Evolutionary conservation across 495 filamentous ascomycete species (phyloP), one percentile per base, ranked within the genome.

Genomic region (Hypoxylon lienhwacheense): DNA sequence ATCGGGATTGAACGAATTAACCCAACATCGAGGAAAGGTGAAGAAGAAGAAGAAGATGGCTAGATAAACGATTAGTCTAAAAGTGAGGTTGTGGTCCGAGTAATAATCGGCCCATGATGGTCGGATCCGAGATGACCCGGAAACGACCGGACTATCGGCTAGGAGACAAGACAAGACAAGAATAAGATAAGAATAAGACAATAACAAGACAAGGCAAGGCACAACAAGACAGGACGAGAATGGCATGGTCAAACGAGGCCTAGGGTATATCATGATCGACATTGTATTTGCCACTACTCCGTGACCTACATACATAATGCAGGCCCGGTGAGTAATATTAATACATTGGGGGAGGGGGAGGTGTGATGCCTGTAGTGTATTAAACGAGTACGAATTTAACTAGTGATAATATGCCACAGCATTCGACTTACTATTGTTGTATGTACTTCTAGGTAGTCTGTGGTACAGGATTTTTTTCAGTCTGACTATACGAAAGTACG

Each of bases 231-330:
- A n/a, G n/a, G 45, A 44, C 29, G 25, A 54, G 35, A 39, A 22
- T n/a, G 14, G 28, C 16, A 54, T 43, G 17, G 36, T 32, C 8
- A 31, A 17, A 42, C 29, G 41, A 45, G 50, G 46, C 45, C 47
- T 44, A 60, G 32, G 44, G 50, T 54, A 8, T 17, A 42, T 40
- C 11, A 31, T 31, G 56, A 60, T 55, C 56, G 56, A 35, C 56
- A 50, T 55, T 43, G 4, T 11, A 39, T 34, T 55, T 28, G 16
- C 33, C 39, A 46, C 32, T 47, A 33, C 34, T 53, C 33, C 15
- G 45, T 26, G n/a, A n/a, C n/a, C n/a, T n/a, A n/a, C n/a, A n/a
- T n/a, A n/a, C n/a, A n/a, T n/a, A n/a, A 46, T 43, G 51, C 31
- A 61, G 21, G 47, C 32, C 34, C 47, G 39, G 52, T 48, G 47